phyloP scores from a whole-genome alignment of 345 rosid genomes.

The Turnera subulata region DNA sequence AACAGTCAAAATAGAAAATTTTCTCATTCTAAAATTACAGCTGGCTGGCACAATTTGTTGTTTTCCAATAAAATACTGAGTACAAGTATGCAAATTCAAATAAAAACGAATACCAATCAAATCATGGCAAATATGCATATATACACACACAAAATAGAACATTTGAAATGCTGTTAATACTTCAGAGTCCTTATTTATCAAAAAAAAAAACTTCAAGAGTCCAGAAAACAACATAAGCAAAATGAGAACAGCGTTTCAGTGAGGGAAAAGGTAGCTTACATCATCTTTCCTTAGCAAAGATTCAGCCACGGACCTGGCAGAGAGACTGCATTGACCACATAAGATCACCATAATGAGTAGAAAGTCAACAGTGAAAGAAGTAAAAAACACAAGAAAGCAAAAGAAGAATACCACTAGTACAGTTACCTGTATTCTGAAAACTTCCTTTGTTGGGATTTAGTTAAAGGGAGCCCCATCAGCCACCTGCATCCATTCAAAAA shows the following conservation, averaged over 20 bases:
- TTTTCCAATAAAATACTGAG: too few relatives aligned
- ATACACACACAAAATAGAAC: too few relatives aligned
- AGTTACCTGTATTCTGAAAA: constrained; percentile 35
- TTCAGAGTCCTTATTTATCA: too few relatives aligned
- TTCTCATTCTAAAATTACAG: too few relatives aligned
- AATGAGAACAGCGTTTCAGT: not conserved
- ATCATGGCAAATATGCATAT: too few relatives aligned
- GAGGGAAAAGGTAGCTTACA: constrained; percentile 39
- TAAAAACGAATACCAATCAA: too few relatives aligned
- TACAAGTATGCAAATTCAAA: too few relatives aligned
- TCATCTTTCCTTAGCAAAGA: constrained; percentile 79
- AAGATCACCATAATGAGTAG: not conserved
- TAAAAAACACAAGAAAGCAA: not conserved
- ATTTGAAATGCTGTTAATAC: too few relatives aligned
- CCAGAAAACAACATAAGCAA: not conserved
- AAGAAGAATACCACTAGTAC: constrained; percentile 30
- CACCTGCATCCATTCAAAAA: constrained; percentile 42
- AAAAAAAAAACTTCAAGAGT: too few relatives aligned
- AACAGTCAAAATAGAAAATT: too few relatives aligned
- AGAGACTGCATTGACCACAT: constrained; percentile 11
- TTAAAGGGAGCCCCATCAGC: constrained; percentile 54
- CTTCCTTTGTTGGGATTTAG: constrained; percentile 33
- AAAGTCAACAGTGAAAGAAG: not conserved
- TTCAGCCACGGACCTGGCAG: constrained; percentile 57
- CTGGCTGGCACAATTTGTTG: too few relatives aligned